Evolutionary conservation across 2,329 filamentous ascomycete species (phyloP).

Genomic region (Epichloe brachyelytri): DNA sequence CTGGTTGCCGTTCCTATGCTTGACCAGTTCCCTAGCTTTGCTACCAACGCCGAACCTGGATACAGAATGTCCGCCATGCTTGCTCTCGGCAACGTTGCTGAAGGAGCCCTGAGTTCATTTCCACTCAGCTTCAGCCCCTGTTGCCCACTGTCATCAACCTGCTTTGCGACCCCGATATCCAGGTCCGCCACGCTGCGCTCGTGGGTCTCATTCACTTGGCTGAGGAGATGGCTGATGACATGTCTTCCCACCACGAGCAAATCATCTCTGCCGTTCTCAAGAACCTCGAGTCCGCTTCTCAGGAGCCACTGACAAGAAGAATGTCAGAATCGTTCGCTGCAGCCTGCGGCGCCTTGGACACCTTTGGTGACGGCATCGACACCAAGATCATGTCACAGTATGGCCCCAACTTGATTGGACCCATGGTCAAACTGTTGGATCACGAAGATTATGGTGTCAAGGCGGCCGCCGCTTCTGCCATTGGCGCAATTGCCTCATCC

Average conservation of each 20-base stretch:
- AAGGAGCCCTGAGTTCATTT: slow-evolving; percentile 94
- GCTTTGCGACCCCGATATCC: slow-evolving; percentile 69
- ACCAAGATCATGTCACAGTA: slow-evolving; percentile 64
- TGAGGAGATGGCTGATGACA: slow-evolving; percentile 84
- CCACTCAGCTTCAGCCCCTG: slow-evolving; percentile 76
- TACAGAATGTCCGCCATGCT: slow-evolving; percentile 85
- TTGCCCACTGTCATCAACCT: slow-evolving; percentile 75
- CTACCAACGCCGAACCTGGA: slow-evolving; percentile 59
- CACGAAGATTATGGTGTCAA: slow-evolving; percentile 85
- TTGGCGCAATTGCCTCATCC: slow-evolving; percentile 81
- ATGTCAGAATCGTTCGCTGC: slow-evolving; percentile 74
- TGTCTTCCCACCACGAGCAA: slow-evolving; percentile 70
- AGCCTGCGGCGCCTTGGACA: slow-evolving; percentile 84
- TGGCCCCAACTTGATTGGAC: slow-evolving; percentile 67
- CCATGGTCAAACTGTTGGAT: slow-evolving; percentile 71
- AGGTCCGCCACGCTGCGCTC: slow-evolving; percentile 76
- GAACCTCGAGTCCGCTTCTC: slow-evolving; percentile 73
- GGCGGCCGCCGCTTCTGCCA: slow-evolving; percentile 73
- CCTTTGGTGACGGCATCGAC: slow-evolving; percentile 81
- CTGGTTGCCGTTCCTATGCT: slow-evolving; percentile 90
- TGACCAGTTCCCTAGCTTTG: slow-evolving; percentile 72
- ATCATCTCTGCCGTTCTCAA: slow-evolving; percentile 76
- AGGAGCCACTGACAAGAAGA: slow-evolving; percentile 58
- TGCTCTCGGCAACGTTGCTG: slow-evolving; percentile 83
- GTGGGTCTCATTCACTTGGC: slow-evolving; percentile 81